Base-by-base conservation (phyloP, 2,329 filamentous ascomycete genomes). In the Fusarium domesticum region DNA sequence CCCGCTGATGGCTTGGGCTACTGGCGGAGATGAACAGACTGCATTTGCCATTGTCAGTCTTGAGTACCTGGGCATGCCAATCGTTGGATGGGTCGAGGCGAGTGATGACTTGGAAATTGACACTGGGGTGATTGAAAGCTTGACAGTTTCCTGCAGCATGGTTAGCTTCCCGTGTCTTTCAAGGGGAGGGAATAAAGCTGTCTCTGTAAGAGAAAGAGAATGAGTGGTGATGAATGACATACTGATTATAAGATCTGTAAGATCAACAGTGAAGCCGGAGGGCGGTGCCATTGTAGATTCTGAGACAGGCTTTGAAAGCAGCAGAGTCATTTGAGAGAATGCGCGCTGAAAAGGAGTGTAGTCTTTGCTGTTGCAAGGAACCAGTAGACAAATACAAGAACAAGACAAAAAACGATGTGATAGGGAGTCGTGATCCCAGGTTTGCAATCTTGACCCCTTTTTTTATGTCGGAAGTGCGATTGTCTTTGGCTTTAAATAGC, bases 1-100 rank as follows among this genome's bases (percentile, higher is more conserved):
- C 69, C 4, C 61, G 60, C 17, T 60, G 43, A 6, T 61, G 44
- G 14, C 63, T 60, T 14, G 45, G 35, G 6, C 56, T 64, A 2
- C 61, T 51, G 16, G 63, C 66, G n/a, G 62, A 63, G 8, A 72
- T 51, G 12, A 67, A 47, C 15, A 53, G 58, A 18, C 54, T 53
- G 11, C 63, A 63, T 20, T 51, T 50, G 35, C 57, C 56, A 14
- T 35, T 39, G 34, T 61, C 54, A 8, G 49, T 56, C 47, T 58
- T 58, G 37, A 64, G 37, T 28, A 63, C 47, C 30, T 56, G 56
- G 33, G 48, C 52, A 23, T 52, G 48, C 61, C 62, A 64, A 14
- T 28, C 8, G 23, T 28, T 28, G 23, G 23, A 28, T 8, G 23
- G 23, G 14, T 28, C 23, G 23, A 28, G 23, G 4, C 14, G 23